Base-by-base conservation (phyloP, 176 grass and related monocot genomes). In the Areca catechu region DNA sequence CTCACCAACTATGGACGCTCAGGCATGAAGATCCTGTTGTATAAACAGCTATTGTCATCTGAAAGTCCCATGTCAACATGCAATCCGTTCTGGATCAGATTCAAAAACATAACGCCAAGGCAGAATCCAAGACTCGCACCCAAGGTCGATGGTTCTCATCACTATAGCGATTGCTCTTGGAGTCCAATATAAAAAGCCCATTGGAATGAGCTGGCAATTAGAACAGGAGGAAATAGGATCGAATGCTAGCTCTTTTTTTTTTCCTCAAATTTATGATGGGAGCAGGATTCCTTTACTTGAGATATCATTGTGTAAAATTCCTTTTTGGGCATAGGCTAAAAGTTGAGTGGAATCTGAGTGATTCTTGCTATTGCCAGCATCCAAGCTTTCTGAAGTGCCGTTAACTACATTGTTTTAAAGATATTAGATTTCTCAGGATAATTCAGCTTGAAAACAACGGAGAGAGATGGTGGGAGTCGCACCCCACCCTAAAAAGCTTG, bases 401-500 rank as follows among this genome's bases (percentile, higher is more conserved):
- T 22, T 72, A 1, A 82, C 57, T 4, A 50, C 12, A 15, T 48
- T 65, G 29, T 56, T 24, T 24, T 54, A 54, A 48, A 49, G 34
- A 89, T 56, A 57, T 43, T 62, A 22, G 68, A n/a, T 10, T 10
- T 15, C 22, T 12, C 25, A 3, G 81, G 71, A 28, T 83, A 47
- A 34, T 49, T 56, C 16, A 95, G 75, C 30, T 60, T 60, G n/a
- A 89, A 66, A 20, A 14, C 3, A 51, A 63, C 74, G 34, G 15
- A 27, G 60, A 79, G 69, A 56, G 48, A 48, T 15, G 16, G 48
- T 5, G 0, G 65, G 20, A 49, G 74, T 71, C 81, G 2, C 16
- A 5, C 12, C 81, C 84, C 17, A 19, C 5, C 81, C 89, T 82
- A 68, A 77, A 94, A 0, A 94, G 74, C 9, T 78, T 52, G 0